These are phyloP conservation scores for Ophiocordyceps australis DNA, from an alignment of 2,329 filamentous ascomycete genomes.

Conservation along the genomic window DNA sequence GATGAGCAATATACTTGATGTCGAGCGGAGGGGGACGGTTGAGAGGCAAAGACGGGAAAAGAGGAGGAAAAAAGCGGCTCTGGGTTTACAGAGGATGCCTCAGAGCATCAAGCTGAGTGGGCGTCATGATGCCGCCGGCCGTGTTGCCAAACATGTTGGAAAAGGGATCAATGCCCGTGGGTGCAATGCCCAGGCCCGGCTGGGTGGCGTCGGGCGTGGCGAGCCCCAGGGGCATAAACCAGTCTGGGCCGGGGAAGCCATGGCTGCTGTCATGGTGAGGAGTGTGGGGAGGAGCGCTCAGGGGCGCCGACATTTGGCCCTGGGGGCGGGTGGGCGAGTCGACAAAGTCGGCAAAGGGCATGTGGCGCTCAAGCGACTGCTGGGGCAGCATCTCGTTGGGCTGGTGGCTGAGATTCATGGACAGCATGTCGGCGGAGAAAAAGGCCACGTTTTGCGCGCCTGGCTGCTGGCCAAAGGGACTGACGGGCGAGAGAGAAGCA, in stretches of 20 bases:
- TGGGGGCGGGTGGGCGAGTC: conserved; percentile 17
- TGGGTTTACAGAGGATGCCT: conserved; percentile 11
- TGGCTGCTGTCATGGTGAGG: conserved; percentile 7
- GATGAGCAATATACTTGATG: too few relatives aligned
- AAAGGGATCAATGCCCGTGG: conserved; percentile 28
- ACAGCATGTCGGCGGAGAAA: conserved; percentile 34
- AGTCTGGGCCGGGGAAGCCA: conserved; percentile 26
- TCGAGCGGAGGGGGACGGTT: too few relatives aligned
- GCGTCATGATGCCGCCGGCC: conserved; percentile 18
- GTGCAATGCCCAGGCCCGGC: conserved; percentile 19
- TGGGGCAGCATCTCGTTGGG: conserved; percentile 24
- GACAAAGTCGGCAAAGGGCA: conserved; percentile 60
- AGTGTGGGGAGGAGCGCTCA: too few relatives aligned
- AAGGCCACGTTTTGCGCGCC: conserved; percentile 13
- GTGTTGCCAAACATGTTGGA: conserved; percentile 28
- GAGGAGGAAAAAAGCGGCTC: too few relatives aligned
- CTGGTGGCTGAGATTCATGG: conserved; percentile 29
- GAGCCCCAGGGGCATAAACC: conserved; percentile 89
- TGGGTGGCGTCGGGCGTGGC: conserved; percentile 49
- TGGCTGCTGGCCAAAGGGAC: conserved; percentile 18
- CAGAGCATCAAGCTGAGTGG: conserved; percentile 14
- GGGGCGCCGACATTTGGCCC: conserved; percentile 10
- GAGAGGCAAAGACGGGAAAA: too few relatives aligned
- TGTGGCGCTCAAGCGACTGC: conserved; percentile 50
- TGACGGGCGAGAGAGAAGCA: conserved; percentile 31